Evolutionary conservation across 129 eudicot species (phyloP).

Genomic region (Lactuca sativa): DNA sequence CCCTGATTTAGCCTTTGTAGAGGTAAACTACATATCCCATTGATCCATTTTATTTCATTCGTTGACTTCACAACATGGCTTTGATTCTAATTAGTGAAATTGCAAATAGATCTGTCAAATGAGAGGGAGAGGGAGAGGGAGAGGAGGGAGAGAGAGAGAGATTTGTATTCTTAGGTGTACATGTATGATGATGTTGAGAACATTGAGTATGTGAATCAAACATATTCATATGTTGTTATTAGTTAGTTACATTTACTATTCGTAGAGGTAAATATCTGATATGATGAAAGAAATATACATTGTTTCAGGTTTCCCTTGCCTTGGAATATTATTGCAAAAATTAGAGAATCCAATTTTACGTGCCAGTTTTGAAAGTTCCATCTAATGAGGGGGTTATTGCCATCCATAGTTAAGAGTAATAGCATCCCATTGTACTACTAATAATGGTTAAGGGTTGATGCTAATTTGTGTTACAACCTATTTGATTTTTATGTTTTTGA

Average conservation of each 20-base stretch:
- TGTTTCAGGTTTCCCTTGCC: slow-evolving; percentile 87
- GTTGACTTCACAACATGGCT: too few species aligned
- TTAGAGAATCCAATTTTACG: slow-evolving; percentile 96
- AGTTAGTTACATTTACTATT: too few species aligned
- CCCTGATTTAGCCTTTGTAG: slow-evolving; percentile 96
- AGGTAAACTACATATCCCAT: slow-evolving; percentile 42
- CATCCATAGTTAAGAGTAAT: slow-evolving; percentile 38
- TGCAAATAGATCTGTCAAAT: too few species aligned
- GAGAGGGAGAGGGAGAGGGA: too few species aligned
- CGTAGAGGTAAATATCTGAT: too few species aligned
- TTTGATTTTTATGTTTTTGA: neutral
- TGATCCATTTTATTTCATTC: too few species aligned
- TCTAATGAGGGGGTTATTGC: slow-evolving; percentile 95
- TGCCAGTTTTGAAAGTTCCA: slow-evolving; percentile 84
- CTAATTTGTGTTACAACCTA: neutral
- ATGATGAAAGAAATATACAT: too few species aligned
- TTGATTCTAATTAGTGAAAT: too few species aligned
- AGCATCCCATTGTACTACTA: slow-evolving; percentile 3
- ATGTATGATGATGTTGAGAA: slow-evolving; percentile 91
- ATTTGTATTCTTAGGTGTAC: slow-evolving; percentile 58
- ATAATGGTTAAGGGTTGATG: neutral
- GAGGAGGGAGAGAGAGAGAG: too few species aligned
- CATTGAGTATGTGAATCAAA: slow-evolving; percentile 94
- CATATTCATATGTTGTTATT: too few species aligned
- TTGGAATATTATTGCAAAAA: slow-evolving; percentile 86